Evolutionary conservation across 805 yeast species (phyloP).

Genomic region (Yamadazyma sp.): DNA sequence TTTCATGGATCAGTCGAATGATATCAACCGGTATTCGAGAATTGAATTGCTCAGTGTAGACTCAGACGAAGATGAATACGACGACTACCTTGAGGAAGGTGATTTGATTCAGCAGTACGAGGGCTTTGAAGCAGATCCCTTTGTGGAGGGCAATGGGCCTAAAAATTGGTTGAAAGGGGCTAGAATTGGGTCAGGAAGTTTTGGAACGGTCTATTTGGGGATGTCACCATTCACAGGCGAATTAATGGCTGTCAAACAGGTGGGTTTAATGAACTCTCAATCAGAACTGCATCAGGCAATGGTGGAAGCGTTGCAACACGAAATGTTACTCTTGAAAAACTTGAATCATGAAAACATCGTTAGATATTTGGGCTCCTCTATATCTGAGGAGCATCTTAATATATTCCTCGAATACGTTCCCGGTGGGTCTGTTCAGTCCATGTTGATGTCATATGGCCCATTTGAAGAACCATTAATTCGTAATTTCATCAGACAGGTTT

Average conservation of each 20-base stretch:
- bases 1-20: constrained; percentile 23
- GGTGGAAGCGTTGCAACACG: constrained; percentile 81
- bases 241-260: constrained; percentile 96
- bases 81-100: constrained; percentile 39
- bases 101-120: constrained; percentile 33
- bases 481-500: constrained; percentile 72
- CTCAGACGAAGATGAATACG: constrained; percentile 37
- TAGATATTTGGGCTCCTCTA: constrained; percentile 83
- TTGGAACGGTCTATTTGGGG: constrained; percentile 91
- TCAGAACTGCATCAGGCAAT: constrained; percentile 44
- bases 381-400: constrained; percentile 68
- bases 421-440: constrained; percentile 57
- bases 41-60: constrained; percentile 49
- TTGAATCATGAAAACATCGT: constrained; percentile 91
- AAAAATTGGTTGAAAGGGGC: constrained; percentile 91
- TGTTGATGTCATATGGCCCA: constrained; percentile 73
- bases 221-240: constrained; percentile 92
- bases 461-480: constrained; percentile 75
- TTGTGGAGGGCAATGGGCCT: constrained; percentile 39
- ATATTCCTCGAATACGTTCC: constrained; percentile 71
- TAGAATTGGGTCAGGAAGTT: constrained; percentile 90
- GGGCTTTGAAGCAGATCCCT: constrained; percentile 15
- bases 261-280: constrained; percentile 56
- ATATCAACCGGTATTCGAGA: constrained; percentile 39
- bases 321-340: constrained; percentile 72